Evolutionary conservation across 106 monocot species (phyloP).

Genomic region (Acorus calamus): DNA sequence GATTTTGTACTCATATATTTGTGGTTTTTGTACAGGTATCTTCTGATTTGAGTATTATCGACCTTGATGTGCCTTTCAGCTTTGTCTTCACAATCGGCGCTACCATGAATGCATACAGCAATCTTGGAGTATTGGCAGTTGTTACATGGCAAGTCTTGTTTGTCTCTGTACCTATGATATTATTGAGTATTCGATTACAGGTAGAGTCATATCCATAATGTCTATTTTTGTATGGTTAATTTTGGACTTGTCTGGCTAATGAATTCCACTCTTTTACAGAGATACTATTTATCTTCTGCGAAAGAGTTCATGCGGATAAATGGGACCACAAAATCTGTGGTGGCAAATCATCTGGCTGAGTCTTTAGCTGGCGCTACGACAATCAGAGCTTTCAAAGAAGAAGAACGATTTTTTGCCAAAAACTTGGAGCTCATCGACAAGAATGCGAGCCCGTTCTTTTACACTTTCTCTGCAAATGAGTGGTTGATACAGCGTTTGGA

Average conservation of each 20-base stretch:
- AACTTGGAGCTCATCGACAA: slow-evolving; percentile 53
- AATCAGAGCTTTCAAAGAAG: slow-evolving; percentile 75
- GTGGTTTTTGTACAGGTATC: slow-evolving; percentile 57
- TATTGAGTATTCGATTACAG: slow-evolving; percentile 59
- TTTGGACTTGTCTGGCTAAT: too few species aligned
- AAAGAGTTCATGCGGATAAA: slow-evolving; percentile 96
- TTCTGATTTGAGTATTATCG: slow-evolving; percentile 82
- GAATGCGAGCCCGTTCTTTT: slow-evolving; percentile 72
- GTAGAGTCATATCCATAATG: slow-evolving; percentile 12
- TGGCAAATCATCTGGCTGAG: slow-evolving; percentile 88
- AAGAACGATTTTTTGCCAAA: slow-evolving; percentile 52
- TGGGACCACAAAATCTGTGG: slow-evolving; percentile 84
- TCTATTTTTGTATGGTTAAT: too few species aligned
- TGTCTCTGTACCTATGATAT: slow-evolving; percentile 59
- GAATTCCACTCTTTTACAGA: slow-evolving; percentile 25
- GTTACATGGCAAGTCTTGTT: slow-evolving; percentile 84
- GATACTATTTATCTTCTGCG: slow-evolving; percentile 74
- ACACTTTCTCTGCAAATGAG: slow-evolving; percentile 68
- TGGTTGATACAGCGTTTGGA: slow-evolving; percentile 84
- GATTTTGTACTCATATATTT: too few species aligned
- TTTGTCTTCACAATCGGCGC: slow-evolving; percentile 56
- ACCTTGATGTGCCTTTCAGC: slow-evolving; percentile 83
- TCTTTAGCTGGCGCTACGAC: slow-evolving; percentile 65
- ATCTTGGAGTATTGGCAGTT: slow-evolving; percentile 64
- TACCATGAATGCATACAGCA: slow-evolving; percentile 61